Evolutionary conservation across 2,329 filamentous ascomycete species (phyloP).

Genomic region (Xylariaceae sp.): DNA sequence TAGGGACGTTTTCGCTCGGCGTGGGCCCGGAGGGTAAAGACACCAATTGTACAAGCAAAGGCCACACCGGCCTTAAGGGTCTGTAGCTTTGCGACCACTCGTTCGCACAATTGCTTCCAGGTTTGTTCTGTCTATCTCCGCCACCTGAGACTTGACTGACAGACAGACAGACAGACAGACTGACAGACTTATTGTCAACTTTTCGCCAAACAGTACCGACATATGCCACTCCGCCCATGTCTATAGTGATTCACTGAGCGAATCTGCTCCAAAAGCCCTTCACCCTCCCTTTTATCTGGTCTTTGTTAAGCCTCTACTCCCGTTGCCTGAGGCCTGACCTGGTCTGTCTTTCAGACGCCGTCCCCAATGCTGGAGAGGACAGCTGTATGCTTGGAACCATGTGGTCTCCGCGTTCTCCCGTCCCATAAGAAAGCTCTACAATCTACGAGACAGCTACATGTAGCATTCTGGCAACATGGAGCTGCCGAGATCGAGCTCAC

Average conservation of each 20-base stretch:
- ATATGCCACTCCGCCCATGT: not conserved
- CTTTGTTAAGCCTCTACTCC: not conserved
- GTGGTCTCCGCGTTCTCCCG: slow-evolving; percentile 48
- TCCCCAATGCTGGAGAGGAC: slow-evolving; percentile 54
- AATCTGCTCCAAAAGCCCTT: not conserved
- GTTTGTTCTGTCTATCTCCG: not conserved
- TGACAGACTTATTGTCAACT: not conserved
- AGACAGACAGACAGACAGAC: too few species aligned
- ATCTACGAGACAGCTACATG: slow-evolving; percentile 41
- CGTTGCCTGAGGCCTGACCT: slow-evolving; percentile 4
- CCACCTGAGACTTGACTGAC: not conserved
- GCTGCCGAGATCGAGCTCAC: slow-evolving; percentile 45
- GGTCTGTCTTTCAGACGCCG: slow-evolving; percentile 4
- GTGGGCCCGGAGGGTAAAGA: too few species aligned
- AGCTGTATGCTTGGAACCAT: slow-evolving; percentile 50
- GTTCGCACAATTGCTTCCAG: not conserved
- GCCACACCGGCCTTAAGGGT: too few species aligned
- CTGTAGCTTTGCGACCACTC: too few species aligned
- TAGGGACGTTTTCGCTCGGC: too few species aligned
- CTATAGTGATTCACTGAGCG: not conserved
- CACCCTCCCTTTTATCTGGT: not conserved
- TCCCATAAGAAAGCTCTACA: slow-evolving; percentile 34
- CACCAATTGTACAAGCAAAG: too few species aligned
- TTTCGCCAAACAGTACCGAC: not conserved
- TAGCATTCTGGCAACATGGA: slow-evolving; percentile 51